Base-by-base conservation (phyloP, 2,329 filamentous ascomycete species). In the Colletotrichum sansevieriae region DNA sequence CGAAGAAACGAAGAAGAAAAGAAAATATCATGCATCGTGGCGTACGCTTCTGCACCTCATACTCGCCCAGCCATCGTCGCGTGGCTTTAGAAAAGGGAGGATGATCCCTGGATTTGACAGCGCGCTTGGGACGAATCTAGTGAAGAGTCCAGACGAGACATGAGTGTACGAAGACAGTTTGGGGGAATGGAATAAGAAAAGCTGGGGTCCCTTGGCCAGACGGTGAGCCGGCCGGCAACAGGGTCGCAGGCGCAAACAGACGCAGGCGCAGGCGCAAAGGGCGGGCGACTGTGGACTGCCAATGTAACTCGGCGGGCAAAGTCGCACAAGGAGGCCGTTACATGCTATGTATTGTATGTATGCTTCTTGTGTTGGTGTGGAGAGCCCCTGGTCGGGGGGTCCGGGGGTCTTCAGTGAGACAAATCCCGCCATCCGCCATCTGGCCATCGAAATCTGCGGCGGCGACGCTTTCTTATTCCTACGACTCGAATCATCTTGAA, bases 101-200 rank as follows among this genome's bases (percentile, higher is more conserved):
- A 39, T 37, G 62, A 66, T 60, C 25, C 55, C 63, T 57, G 56
- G 49, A 56, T 56, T 49, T 61, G 55, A 56, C 65, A 55, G 55
- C 41, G 55, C 13, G 49, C 41, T 52, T 44, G 66, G 64, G 46
- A 47, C 46, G 20, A 43, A 51, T 49, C 52, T 59, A 59, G 65
- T 60, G 47, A 68, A 68, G 65, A 68, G 65, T 68, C 65, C 61
- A 60, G 62, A 61, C 62, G 63, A 61, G 29, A 56, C 56, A 37
- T 18, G 51, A 39, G 37, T 15, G 13, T 15, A 39, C 10, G 11
- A 15, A 39, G 33, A 39, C 35, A 25, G 46, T 33, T 56, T 29
- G 39, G 47, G n/a, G 47, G n/a, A 22, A 25, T 41, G 56, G 49
- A 66, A 66, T 33, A 69, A 66, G 62, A 69, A 68, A 54, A 65